phyloP scores from a whole-genome alignment of 352 stramenopile species.

The Blastocystis sp. region DNA sequence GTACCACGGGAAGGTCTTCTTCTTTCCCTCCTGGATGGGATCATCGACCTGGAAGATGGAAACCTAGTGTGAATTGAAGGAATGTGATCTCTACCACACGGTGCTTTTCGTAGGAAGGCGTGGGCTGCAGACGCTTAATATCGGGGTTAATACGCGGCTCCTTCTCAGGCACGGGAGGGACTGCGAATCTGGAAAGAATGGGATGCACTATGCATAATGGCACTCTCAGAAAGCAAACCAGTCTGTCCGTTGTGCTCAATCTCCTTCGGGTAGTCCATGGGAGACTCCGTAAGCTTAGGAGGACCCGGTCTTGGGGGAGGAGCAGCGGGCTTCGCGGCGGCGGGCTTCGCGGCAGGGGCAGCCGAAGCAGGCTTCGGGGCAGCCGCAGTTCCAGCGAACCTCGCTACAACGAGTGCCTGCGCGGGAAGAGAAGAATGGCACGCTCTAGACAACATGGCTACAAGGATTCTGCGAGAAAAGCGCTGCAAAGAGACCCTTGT shows the following conservation, averaged over 20 bases:
- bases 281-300: constrained; percentile 66
- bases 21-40: constrained; percentile 64
- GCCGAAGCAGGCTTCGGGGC: background rate
- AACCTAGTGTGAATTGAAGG: background rate
- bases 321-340: constrained; percentile 52
- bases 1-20: constrained; percentile 61
- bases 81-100: background rate
- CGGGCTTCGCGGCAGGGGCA: constrained; percentile 6
- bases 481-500: constrained; percentile 9
- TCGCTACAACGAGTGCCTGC: background rate
- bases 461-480: background rate
- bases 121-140: constrained; percentile 56
- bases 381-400: constrained; percentile 23
- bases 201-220: constrained; percentile 40
- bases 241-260: constrained; percentile 52
- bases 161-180: constrained; percentile 56
- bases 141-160: constrained; percentile 60
- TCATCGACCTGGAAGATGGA: constrained; percentile 56
- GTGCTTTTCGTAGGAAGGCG: constrained; percentile 61
- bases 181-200: constrained; percentile 42
- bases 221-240: background rate
- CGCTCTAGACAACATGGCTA: constrained; percentile 34
- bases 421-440: background rate
- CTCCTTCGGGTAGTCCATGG: constrained; percentile 54
- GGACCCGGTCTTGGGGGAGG: constrained; percentile 64